phyloP scores from a whole-genome alignment of 257 asterid species.

The Nicotiana otophora region DNA sequence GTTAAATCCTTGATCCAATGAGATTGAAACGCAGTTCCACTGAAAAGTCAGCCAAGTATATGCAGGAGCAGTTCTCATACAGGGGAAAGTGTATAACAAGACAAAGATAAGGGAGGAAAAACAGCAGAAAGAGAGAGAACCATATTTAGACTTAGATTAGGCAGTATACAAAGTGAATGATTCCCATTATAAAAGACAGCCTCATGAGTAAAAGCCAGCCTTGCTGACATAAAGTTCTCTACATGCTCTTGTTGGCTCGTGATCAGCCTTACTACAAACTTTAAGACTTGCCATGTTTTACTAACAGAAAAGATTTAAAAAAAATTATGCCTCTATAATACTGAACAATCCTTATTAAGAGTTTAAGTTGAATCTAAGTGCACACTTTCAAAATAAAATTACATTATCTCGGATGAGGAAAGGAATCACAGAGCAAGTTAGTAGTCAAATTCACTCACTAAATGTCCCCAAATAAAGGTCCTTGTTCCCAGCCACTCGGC shows the following conservation, averaged over 20 bases:
- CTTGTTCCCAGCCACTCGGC: constrained; percentile 97
- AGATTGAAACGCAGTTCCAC: background rate
- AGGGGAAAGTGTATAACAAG: background rate
- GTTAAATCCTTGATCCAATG: background rate
- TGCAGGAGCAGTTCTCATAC: background rate
- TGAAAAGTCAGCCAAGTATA: background rate
- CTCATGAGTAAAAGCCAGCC: constrained; percentile 7
- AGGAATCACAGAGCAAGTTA: background rate
- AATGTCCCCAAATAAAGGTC: constrained; percentile 95
- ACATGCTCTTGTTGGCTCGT: background rate
- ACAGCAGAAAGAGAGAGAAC: background rate
- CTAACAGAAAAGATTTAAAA: background rate
- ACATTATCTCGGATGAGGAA: background rate
- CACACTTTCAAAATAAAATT: background rate
- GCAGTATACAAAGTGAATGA: constrained; percentile 1
- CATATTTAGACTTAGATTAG: background rate
- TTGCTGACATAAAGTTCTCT: constrained; percentile 9
- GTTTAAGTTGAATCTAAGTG: background rate
- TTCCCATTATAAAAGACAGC: constrained; percentile 1
- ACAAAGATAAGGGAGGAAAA: background rate
- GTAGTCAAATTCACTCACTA: constrained; percentile 40
- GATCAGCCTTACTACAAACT: background rate
- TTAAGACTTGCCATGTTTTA: background rate
- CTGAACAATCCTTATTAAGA: background rate
- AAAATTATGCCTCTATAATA: background rate